phyloP scores from a whole-genome alignment of 1,139 yeast genomes.

The Pichia sorboxylosa region DNA sequence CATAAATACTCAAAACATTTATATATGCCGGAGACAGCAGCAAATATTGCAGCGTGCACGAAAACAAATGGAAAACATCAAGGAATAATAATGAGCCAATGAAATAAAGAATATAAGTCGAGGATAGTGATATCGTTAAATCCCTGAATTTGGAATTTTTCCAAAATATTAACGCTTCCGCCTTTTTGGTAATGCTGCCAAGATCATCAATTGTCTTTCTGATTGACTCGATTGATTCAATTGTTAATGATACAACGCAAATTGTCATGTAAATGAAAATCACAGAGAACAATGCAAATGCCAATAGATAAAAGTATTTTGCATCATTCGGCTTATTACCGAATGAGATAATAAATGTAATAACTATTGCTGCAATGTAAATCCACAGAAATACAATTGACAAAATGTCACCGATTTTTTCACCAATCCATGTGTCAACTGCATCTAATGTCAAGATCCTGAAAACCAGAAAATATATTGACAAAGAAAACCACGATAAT shows the following conservation, averaged over 20 bases:
- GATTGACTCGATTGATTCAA: conserved; percentile 39
- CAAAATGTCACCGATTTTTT: conserved; percentile 50
- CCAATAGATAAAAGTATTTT: conserved; percentile 61
- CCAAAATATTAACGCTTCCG: conserved; percentile 37
- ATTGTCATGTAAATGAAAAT: conserved; percentile 86
- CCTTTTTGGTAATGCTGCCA: conserved; percentile 26
- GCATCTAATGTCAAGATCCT: conserved; percentile 48
- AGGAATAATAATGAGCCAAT: conserved; percentile 63
- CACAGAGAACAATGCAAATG: conserved; percentile 78
- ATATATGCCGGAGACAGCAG: conserved; percentile 65
- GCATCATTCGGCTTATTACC: conserved; percentile 95
- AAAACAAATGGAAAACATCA: conserved; percentile 68
- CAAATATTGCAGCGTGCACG: conserved; percentile 60
- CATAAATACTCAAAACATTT: conserved; percentile 68
- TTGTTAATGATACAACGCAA: conserved; percentile 74
- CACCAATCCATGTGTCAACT: conserved; percentile 29
- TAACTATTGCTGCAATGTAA: conserved; percentile 71
- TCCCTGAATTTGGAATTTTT: conserved; percentile 64
- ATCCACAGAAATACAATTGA: conserved; percentile 82
- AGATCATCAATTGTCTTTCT: conserved; percentile 29
- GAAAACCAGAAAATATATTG: conserved; percentile 67
- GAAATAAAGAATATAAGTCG: conserved; percentile 75
- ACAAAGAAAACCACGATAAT: conserved; percentile 70
- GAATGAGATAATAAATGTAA: conserved; percentile 82
- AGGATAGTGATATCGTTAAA: conserved; percentile 70